A percentile compares a stretch with the other conserved stretches of the same genome.
Evolutionary conservation across 768 basidiomycete genomes (phyloP).

Genomic region (Phallus indusiatus): DNA sequence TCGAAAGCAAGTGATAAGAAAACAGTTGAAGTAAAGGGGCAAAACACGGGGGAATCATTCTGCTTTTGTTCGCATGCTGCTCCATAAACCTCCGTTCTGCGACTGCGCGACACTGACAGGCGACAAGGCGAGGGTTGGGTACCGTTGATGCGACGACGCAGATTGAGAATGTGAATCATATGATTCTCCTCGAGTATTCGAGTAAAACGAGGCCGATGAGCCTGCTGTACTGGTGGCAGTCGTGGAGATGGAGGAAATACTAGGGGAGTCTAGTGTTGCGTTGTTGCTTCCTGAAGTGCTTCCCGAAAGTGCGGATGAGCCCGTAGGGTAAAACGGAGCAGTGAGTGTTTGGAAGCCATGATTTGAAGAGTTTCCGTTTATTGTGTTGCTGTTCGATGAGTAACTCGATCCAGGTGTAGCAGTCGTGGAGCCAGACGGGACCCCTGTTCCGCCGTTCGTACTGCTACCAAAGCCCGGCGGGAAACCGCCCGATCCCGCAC

Average conservation of each 20-base stretch:
- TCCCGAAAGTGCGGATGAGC: slow-evolving; percentile 17
- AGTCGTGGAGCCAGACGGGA: background rate
- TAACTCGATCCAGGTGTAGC: background rate
- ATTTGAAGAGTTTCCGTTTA: slow-evolving; percentile 15
- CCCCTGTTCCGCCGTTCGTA: background rate
- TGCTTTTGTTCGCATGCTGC: background rate
- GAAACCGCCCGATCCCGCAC: background rate
- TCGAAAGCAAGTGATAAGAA: background rate
- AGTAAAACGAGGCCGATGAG: background rate
- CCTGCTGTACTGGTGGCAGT: background rate
- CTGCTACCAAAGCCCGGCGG: background rate
- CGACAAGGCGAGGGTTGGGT: slow-evolving; percentile 3
- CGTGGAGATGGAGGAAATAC: background rate
- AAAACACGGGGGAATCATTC: background rate
- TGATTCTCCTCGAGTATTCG: background rate
- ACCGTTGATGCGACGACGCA: background rate
- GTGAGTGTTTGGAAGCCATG: slow-evolving; percentile 42
- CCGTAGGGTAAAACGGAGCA: slow-evolving; percentile 46
- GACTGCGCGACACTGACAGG: background rate
- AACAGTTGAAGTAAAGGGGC: background rate
- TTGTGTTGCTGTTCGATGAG: background rate
- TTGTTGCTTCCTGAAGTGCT: background rate
- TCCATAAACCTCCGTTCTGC: background rate
- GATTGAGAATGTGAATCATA: background rate
- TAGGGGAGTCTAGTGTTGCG: background rate